These are phyloP conservation scores for Lolium perenne DNA, from an alignment of 176 grass and related monocot species.

Conservation along the genomic window DNA sequence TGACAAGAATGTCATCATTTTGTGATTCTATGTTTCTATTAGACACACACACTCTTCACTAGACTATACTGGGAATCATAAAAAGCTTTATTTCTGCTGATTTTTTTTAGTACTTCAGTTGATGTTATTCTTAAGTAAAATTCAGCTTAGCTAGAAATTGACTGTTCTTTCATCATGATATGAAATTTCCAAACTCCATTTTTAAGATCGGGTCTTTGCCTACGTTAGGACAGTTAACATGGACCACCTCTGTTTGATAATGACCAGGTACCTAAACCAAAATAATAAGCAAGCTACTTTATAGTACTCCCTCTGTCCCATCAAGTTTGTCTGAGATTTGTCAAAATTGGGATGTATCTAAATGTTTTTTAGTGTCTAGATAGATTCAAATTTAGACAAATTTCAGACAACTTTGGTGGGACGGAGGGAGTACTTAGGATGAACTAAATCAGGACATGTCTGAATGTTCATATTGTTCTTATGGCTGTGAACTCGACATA, in stretches of 20 bases:
- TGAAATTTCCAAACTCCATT: not conserved
- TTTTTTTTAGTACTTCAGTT: not conserved
- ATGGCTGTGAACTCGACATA: not conserved
- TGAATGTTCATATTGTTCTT: not conserved
- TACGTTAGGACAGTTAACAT: not conserved
- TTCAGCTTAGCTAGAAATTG: not conserved
- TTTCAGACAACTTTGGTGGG: no score
- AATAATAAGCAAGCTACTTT: not conserved
- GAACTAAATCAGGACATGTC: not conserved
- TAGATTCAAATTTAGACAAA: no score
- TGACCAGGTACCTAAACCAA: not conserved
- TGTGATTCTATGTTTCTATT: slow-evolving; percentile 4
- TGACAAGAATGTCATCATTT: not conserved
- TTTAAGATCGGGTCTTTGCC: not conserved
- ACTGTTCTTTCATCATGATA: not conserved
- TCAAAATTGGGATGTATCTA: no score
- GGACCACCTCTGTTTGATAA: not conserved
- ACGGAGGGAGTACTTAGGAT: no score
- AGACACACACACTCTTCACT: not conserved
- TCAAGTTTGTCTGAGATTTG: no score
- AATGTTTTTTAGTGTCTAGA: no score
- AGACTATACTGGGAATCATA: not conserved
- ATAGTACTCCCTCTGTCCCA: no score
- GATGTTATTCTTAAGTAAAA: not conserved
- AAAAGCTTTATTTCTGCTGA: not conserved